Evolutionary conservation across 2,329 filamentous ascomycete species (phyloP).

Genomic region (Microsporum ferrugineum): DNA sequence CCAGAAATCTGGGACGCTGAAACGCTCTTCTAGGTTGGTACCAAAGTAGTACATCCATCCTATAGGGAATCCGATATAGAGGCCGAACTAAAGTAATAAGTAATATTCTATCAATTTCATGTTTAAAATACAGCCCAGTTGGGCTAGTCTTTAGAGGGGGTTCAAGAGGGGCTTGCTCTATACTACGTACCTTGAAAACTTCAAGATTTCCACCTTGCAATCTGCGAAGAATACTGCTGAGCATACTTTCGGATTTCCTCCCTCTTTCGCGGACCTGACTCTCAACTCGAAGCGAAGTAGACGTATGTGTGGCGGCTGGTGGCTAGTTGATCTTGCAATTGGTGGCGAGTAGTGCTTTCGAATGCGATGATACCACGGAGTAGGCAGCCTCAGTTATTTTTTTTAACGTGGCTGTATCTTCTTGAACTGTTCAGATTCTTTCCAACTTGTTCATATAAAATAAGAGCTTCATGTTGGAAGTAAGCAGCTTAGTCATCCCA

Average conservation of each 20-base stretch:
- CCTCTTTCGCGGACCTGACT: background rate
- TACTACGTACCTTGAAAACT: slow-evolving; percentile 67
- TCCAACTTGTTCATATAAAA: background rate
- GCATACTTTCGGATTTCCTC: slow-evolving; percentile 19
- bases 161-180: background rate
- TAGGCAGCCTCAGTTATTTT: background rate
- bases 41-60: slow-evolving; percentile 99
- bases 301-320: too few species aligned
- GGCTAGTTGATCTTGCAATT: too few species aligned
- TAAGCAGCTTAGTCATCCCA: too few species aligned
- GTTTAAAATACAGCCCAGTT: background rate
- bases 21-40: slow-evolving; percentile 89
- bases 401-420: background rate
- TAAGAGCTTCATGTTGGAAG: too few species aligned
- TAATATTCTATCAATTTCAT: background rate
- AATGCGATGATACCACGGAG: background rate
- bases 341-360: background rate
- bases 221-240: slow-evolving; percentile 32
- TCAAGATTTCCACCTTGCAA: slow-evolving; percentile 85
- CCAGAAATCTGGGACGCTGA: slow-evolving; percentile 87
- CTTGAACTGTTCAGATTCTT: background rate
- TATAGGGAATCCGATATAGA: slow-evolving; percentile 98
- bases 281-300: too few species aligned
- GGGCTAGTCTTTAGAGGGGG: background rate
- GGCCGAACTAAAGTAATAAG: slow-evolving; percentile 61